phyloP scores from a whole-genome alignment of 177 flowering plant genomes.

The Vitis hybrid region DNA sequence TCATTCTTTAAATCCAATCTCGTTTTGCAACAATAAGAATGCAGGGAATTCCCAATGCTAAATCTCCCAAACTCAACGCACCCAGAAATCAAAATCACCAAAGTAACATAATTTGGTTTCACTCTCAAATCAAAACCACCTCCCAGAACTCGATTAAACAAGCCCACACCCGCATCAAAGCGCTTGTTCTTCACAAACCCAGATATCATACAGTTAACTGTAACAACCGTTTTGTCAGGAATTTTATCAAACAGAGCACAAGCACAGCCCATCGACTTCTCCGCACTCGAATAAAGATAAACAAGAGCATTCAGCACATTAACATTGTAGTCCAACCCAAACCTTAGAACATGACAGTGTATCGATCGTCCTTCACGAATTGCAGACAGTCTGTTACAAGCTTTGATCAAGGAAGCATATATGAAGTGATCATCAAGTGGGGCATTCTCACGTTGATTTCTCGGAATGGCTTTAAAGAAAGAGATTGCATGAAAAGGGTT shows the following conservation, averaged over 20 bases:
- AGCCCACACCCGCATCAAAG: slow-evolving; percentile 18
- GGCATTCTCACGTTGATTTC: background rate
- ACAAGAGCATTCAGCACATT: slow-evolving; percentile 27
- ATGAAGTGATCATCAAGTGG: slow-evolving; percentile 21
- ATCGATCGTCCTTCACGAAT: slow-evolving; percentile 27
- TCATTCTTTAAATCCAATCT: slow-evolving; percentile 6
- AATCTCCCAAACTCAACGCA: slow-evolving; percentile 21
- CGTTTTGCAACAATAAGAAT: slow-evolving; percentile 23
- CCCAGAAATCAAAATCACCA: slow-evolving; percentile 33
- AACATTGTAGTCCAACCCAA: slow-evolving; percentile 24
- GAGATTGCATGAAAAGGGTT: slow-evolving; percentile 20
- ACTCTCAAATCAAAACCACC: slow-evolving; percentile 18
- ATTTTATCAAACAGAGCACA: slow-evolving; percentile 21
- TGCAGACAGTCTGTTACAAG: slow-evolving; percentile 21
- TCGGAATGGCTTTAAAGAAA: slow-evolving; percentile 20
- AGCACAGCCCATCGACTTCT: slow-evolving; percentile 15
- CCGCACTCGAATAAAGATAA: slow-evolving; percentile 20
- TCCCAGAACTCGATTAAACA: slow-evolving; percentile 22
- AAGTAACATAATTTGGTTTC: slow-evolving; percentile 25
- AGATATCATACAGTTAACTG: slow-evolving; percentile 30
- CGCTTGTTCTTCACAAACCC: slow-evolving; percentile 23
- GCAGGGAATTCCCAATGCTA: slow-evolving; percentile 24
- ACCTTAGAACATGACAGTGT: slow-evolving; percentile 24
- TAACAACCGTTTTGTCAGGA: slow-evolving; percentile 24
- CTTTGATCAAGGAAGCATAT: slow-evolving; percentile 28